phyloP scores from a whole-genome alignment of 1,139 yeast genomes.

The Wickerhamomyces sp. region DNA sequence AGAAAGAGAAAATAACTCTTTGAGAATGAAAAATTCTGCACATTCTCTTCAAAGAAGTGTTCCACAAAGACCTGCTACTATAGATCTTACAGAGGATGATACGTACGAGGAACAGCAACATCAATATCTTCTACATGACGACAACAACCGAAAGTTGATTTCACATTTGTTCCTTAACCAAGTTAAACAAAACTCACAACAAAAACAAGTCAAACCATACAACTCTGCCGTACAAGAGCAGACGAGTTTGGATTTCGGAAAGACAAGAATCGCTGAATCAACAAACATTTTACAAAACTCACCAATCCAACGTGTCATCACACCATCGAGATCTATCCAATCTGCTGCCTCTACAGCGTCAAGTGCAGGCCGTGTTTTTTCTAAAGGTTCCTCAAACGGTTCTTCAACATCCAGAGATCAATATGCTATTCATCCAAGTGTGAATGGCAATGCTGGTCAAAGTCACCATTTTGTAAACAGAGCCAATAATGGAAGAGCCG shows the following conservation, averaged over 20 bases:
- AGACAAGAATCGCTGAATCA: constrained; percentile 19
- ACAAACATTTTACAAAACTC: constrained; percentile 15
- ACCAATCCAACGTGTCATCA: constrained; percentile 3
- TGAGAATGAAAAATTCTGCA: constrained; percentile 1
- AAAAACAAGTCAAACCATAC: constrained; percentile 7
- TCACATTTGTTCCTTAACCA: constrained; percentile 16
- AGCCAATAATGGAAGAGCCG: constrained; percentile 9
- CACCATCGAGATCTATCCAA: neutral
- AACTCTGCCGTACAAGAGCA: neutral
- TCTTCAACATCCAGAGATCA: constrained; percentile 9
- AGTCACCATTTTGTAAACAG: neutral
- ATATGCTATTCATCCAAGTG: constrained; percentile 1
- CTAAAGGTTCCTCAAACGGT: constrained; percentile 9
- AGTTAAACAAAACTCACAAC: constrained; percentile 16
- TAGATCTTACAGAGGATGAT: constrained; percentile 16
- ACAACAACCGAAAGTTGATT: constrained; percentile 4
- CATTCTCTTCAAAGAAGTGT: neutral
- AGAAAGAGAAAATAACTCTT: constrained; percentile 10
- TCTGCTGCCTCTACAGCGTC: neutral
- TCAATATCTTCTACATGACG: too few species aligned
- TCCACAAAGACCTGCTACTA: constrained; percentile 12
- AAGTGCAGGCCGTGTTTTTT: constrained; percentile 3
- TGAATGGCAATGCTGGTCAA: too few species aligned
- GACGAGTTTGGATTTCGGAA: constrained; percentile 10
- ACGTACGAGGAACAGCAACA: constrained; percentile 8